Evolutionary conservation across 192 early-diverging fungal genomes (phyloP).

Genomic region (Entomortierella parvispora): DNA sequence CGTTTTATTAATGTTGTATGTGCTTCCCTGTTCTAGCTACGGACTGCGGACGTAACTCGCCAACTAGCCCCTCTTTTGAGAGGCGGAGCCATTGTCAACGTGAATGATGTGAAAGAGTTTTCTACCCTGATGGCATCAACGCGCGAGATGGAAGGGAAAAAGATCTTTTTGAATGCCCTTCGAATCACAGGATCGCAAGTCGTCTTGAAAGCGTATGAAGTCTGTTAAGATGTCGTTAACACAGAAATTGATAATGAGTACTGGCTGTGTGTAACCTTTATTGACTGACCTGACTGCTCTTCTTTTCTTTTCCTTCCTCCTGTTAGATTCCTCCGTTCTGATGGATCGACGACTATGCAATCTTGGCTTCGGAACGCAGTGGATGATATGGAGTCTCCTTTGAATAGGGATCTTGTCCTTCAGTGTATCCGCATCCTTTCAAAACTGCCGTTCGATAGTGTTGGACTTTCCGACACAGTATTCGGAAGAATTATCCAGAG

Average conservation of each 20-base stretch:
- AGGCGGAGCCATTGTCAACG: slow-evolving; percentile 18
- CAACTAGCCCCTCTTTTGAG: slow-evolving; percentile 3
- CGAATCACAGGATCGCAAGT: slow-evolving; percentile 5
- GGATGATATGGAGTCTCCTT: no score
- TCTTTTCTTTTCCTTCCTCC: background rate
- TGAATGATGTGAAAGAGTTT: background rate
- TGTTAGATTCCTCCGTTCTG: no score
- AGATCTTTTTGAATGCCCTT: slow-evolving; percentile 24
- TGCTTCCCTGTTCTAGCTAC: no score
- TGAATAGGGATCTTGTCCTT: no score
- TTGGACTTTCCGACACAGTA: no score
- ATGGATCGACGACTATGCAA: no score
- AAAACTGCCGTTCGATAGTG: no score
- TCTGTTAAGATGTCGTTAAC: background rate
- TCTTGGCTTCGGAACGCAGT: no score
- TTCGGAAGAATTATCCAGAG: no score
- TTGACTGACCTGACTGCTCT: background rate
- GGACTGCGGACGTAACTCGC: background rate
- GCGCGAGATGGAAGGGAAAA: slow-evolving; percentile 3
- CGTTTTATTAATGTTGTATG: no score
- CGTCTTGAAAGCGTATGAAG: slow-evolving; percentile 10
- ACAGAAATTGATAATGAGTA: background rate
- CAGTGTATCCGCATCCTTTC: no score
- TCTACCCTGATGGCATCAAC: slow-evolving; percentile 11
- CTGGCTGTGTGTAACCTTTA: no score